Base-by-base conservation (phyloP, 1,139 yeast genomes). In the Ogataea hybrid region DNA sequence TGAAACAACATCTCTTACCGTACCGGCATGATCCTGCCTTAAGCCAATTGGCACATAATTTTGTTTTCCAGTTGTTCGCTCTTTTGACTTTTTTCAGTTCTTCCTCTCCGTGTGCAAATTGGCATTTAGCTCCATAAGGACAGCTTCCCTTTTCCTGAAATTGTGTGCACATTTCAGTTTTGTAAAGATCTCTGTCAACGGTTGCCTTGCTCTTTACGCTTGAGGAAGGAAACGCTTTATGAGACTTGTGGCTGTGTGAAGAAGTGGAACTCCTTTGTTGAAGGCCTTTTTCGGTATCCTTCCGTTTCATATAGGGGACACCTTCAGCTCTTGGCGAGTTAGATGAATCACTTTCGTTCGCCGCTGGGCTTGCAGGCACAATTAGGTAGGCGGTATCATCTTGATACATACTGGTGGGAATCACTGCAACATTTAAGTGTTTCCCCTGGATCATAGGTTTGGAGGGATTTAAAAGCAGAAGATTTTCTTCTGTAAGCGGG, bases 1-100 rank as follows among this genome's bases (percentile, higher is more conserved):
- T 85, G 69, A 89, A 89, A 59, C 96, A 87, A 64, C 97, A 89
- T 60, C 97, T 77, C 62, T 79, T 86, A 25, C 96, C 96, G 64
- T 89, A 89, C 39, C 95, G 79, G 62, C 97, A 89, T 41, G 78
- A 70, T 17, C 96, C 96, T 43, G 73, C 76, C 60, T 83, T 84
- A 30, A 80, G 61, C 96, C 96, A 89, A 64, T 89, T 89, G 51
- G 81, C 84, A 67, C 97, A 89, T 17, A 94, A 87, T 67, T 88
- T 89, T 21, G 96, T 85, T 61, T 96, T 79, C 85, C 94, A 89
- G 59, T 88, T 89, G 46, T 84, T 79, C 12, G 92, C 85, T 47
- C 95, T 75, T 48, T 80, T 84, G 38, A 87, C 81, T 15, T 64
- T 57, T 62, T 87, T 86, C 56, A 89, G 70, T 61, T 89, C 97